Evolutionary conservation across 2,329 filamentous ascomycete species (phyloP).

Genomic region (Calonectria pseudoreteaudii): DNA sequence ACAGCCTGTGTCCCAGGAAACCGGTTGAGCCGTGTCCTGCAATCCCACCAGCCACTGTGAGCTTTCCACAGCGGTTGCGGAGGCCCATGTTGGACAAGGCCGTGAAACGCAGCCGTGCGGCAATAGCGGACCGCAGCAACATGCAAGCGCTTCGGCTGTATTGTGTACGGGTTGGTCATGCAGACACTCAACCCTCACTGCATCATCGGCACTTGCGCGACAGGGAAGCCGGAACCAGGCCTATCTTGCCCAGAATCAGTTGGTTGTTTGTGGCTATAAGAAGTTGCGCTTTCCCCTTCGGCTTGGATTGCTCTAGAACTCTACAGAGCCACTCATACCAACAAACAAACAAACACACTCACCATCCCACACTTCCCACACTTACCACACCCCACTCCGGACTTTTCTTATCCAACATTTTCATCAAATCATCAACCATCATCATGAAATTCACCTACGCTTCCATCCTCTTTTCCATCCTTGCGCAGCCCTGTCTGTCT

Average conservation of each 20-base stretch:
- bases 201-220: not conserved
- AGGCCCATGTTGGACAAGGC: not conserved
- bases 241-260: not conserved
- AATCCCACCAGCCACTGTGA: not conserved
- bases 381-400: not conserved
- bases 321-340: not conserved
- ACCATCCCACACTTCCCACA: not conserved
- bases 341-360: not conserved
- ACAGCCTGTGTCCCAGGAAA: not conserved
- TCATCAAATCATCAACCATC: constrained; percentile 16
- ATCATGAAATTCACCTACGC: constrained; percentile 33
- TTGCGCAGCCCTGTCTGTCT: constrained; percentile 27
- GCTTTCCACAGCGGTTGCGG: not conserved
- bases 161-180: not conserved
- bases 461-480: constrained; percentile 26
- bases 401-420: not conserved
- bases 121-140: not conserved
- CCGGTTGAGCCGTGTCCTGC: not conserved
- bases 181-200: constrained; percentile 2
- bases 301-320: not conserved
- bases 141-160: not conserved
- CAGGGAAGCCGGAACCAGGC: not conserved
- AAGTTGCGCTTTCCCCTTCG: not conserved
- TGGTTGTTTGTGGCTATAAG: not conserved
- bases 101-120: constrained; percentile 9